Base-by-base conservation (phyloP, 306 rosid genomes). In the Cyamopsis tetragonoloba region DNA sequence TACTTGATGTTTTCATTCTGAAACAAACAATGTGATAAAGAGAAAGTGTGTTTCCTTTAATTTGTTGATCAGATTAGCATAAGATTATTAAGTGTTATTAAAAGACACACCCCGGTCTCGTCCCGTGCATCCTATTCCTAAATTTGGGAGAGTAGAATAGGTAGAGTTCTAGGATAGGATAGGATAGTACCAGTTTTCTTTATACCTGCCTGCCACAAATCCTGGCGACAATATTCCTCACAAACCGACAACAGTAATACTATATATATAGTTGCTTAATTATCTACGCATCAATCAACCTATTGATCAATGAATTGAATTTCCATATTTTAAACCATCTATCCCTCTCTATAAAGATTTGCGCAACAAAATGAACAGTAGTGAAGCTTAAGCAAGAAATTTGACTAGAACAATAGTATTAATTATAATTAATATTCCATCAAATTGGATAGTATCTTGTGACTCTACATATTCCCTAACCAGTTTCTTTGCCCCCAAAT, bases 161-260 rank as follows among this genome's bases (percentile, higher is more conserved):
- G 75, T n/a, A n/a, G n/a, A n/a, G n/a, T n/a, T n/a, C n/a, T n/a
- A n/a, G n/a, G n/a, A n/a, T n/a, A n/a, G n/a, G n/a, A n/a, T n/a
- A n/a, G n/a, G n/a, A n/a, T n/a, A n/a, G 41, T 50, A 22, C 71
- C 59, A 32, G 14, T 23, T 60, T 30, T n/a, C 54, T 39, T 39
- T 61, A 50, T 42, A 48, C 6, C 24, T 76, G 65, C 80, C 66
- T 76, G 65, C 80, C 66, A 68, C 80, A 68, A 76, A 60, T 60
- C 66, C 51, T 3, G 75, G 65, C 59, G 80, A 68, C 80, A 50
- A 76, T 76, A 76, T 76, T 68, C 80, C 75, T 68, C 24, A 50
- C 26, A 39, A 68, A 76, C 71, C 51, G 75, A 60, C 71, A 50
- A 66, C 12, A 60, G 44, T 15, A 61, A 20, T 56, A 19, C 64